Evolutionary conservation across 306 rosid genomes (phyloP).

Genomic region (Urtica urens): DNA sequence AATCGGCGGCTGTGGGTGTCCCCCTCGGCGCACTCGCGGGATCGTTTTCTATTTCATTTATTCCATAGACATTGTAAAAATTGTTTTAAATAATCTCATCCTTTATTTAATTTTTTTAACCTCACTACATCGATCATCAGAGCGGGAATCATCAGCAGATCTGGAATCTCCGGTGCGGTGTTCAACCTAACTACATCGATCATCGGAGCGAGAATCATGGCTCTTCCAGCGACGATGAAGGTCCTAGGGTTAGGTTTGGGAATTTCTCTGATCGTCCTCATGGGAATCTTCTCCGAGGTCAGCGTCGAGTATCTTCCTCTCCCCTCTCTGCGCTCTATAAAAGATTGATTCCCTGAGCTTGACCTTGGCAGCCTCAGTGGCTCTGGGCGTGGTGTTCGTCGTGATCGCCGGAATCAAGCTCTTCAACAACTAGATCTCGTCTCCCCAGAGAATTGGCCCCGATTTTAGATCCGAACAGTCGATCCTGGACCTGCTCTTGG

Average conservation of each 20-base stretch:
- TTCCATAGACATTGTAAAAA: too few relatives aligned
- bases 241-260: constrained; percentile 75
- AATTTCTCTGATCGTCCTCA: constrained; percentile 47
- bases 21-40: constrained; percentile 74
- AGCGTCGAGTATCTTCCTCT: constrained; percentile 72
- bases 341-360: constrained; percentile 86
- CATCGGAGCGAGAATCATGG: constrained; percentile 94
- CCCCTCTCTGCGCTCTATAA: constrained; percentile 83
- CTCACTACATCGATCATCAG: too few relatives aligned
- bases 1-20: constrained; percentile 53
- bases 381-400: constrained; percentile 74
- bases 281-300: constrained; percentile 72
- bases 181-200: constrained; percentile 76
- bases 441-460: constrained; percentile 73
- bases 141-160: constrained; percentile 31
- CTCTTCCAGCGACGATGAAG: constrained; percentile 92
- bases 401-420: constrained; percentile 63
- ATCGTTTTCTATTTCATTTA: too few relatives aligned
- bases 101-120: too few relatives aligned
- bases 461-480: constrained; percentile 60
- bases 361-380: constrained; percentile 94
- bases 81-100: too few relatives aligned
- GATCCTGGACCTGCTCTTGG: constrained; percentile 84
- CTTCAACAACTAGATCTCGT: constrained; percentile 34
- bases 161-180: constrained; percentile 74